These are phyloP conservation scores for Lycium barbarum DNA, from an alignment of 257 asterid genomes.

Conservation along the genomic window DNA sequence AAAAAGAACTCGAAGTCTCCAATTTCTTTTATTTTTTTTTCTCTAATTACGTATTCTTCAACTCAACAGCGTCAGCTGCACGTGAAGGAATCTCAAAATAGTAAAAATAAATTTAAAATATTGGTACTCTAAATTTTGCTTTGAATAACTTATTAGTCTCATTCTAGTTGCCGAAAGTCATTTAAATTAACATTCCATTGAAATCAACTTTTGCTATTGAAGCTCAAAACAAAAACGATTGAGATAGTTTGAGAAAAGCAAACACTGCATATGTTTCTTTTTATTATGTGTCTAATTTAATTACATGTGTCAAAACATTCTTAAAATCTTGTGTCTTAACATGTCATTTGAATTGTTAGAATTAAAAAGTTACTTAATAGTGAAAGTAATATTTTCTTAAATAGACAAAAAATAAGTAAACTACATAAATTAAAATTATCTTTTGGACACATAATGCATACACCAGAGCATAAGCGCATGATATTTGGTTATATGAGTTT, in stretches of 20 bases:
- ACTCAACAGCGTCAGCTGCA: slow-evolving; percentile 18
- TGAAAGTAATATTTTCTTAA: too few species aligned
- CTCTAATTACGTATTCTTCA: slow-evolving; percentile 19
- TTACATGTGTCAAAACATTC: too few species aligned
- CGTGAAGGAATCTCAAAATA: slow-evolving; percentile 29
- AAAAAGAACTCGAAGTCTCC: background rate
- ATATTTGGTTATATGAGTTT: background rate
- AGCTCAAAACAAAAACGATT: background rate
- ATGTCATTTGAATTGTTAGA: too few species aligned
- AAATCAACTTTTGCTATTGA: background rate
- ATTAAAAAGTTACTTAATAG: too few species aligned
- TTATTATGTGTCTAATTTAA: too few species aligned
- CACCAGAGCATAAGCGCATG: background rate
- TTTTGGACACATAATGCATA: too few species aligned
- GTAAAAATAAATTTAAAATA: background rate
- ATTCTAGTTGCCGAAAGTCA: background rate
- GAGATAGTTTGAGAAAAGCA: too few species aligned
- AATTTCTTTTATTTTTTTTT: background rate
- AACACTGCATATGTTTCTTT: too few species aligned
- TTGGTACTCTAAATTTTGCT: slow-evolving; percentile 12
- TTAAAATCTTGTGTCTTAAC: too few species aligned
- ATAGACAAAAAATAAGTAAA: too few species aligned
- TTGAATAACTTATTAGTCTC: background rate
- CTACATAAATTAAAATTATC: too few species aligned
- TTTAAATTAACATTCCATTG: background rate